Evolutionary conservation across 352 stramenopile genomes (phyloP).

Genomic region (Thalassiosira livingstoniorum): DNA sequence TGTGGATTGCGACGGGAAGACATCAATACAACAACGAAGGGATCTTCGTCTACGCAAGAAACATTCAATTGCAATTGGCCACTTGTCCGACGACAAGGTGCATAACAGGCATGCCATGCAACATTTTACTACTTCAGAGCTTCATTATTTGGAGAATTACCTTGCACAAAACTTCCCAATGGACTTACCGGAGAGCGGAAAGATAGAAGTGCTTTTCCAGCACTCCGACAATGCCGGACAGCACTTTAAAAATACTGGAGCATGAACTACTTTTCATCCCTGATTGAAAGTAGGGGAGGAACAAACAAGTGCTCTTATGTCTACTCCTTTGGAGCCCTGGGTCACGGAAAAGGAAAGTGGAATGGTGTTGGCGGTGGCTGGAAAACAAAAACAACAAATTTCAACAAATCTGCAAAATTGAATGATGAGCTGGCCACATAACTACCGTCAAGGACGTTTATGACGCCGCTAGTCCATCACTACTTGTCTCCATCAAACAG

Average conservation of each 20-base stretch:
- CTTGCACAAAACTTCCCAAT: constrained; percentile 29
- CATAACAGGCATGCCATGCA: constrained; percentile 38
- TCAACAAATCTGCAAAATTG: not conserved
- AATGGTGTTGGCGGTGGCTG: constrained; percentile 8
- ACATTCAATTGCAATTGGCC: constrained; percentile 21
- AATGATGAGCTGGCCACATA: not conserved
- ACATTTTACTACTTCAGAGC: constrained; percentile 27
- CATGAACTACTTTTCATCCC: constrained; percentile 20
- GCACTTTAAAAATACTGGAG: constrained; percentile 33
- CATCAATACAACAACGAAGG: not conserved
- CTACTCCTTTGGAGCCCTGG: constrained; percentile 16
- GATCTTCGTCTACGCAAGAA: constrained; percentile 4
- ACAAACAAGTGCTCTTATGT: constrained; percentile 1
- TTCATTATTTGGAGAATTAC: constrained; percentile 19
- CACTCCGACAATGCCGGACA: constrained; percentile 39
- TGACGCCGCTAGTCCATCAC: constrained; percentile 3
- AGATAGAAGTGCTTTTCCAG: constrained; percentile 15
- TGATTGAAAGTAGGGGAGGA: constrained; percentile 7
- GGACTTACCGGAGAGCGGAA: constrained; percentile 12
- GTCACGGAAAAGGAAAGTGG: not conserved
- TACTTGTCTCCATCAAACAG: not conserved
- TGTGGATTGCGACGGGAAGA: constrained; percentile 4
- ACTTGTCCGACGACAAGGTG: constrained; percentile 29
- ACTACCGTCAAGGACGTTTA: not conserved
- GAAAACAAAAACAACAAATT: not conserved